Conservation (phyloP, 2,329 filamentous ascomycete genomes). For the Ophiostoma populinum region DNA sequence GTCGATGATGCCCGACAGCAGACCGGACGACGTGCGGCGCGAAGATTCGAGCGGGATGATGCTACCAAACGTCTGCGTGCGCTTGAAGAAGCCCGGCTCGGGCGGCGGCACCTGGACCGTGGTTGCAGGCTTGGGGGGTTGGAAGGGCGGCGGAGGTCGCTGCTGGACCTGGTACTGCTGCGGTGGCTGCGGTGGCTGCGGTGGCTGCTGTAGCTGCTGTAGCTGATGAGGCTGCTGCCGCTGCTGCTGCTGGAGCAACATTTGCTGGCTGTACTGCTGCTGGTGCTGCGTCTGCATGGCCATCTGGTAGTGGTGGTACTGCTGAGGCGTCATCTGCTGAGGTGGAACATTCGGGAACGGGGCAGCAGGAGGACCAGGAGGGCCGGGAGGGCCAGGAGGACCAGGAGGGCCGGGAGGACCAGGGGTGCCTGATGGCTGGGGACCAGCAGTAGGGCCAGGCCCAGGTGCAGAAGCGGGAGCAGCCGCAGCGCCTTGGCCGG, state of each 20-base stretch:
- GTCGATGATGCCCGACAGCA: conserved; percentile 9
- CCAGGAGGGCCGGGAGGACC: neutral
- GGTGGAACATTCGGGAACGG: too few relatives aligned
- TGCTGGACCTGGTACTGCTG: too few relatives aligned
- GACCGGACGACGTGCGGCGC: conserved; percentile 1
- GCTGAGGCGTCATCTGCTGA: neutral
- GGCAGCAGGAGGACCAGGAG: neutral
- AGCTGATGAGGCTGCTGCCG: conserved; percentile 4
- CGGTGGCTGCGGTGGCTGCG: conserved; percentile 10
- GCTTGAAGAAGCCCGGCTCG: neutral
- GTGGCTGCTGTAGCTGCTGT: conserved; percentile 3
- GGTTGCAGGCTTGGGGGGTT: neutral
- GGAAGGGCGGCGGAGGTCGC: too few relatives aligned
- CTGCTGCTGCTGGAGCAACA: conserved; percentile 4
- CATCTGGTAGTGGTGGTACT: neutral
- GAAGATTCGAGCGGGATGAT: conserved; percentile 1
- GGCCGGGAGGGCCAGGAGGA: neutral
- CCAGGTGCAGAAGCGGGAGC: too few relatives aligned
- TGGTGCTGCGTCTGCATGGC: conserved; percentile 1
- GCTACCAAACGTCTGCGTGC: conserved; percentile 7
- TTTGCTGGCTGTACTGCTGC: conserved; percentile 4
- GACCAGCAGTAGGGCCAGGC: too few relatives aligned
- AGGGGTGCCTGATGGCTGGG: neutral
- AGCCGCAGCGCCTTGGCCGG: too few relatives aligned
- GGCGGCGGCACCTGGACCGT: neutral